phyloP scores from a whole-genome alignment of 495 filamentous ascomycete genomes.

The Baudoinia panamericana region DNA sequence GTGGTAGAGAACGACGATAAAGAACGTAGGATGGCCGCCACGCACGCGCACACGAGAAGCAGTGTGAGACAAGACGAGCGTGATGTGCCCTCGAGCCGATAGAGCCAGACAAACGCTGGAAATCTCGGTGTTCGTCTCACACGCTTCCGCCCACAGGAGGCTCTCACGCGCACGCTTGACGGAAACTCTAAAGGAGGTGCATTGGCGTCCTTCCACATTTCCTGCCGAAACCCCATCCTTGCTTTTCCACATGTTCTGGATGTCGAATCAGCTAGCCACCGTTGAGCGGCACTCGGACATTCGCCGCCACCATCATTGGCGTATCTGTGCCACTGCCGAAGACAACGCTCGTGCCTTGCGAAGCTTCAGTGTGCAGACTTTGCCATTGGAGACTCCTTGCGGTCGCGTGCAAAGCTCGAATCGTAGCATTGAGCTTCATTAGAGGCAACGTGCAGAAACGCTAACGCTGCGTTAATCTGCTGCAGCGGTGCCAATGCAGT shows the following conservation, averaged over 20 bases:
- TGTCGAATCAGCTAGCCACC: conserved; percentile 1
- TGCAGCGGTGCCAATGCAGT: too few species aligned
- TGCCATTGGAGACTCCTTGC: too few species aligned
- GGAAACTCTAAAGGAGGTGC: background rate
- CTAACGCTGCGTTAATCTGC: too few species aligned
- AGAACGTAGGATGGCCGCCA: background rate
- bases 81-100: background rate
- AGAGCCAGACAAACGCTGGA: conserved; percentile 1
- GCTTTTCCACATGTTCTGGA: conserved; percentile 3
- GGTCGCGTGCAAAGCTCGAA: too few species aligned
- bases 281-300: background rate
- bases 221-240: background rate
- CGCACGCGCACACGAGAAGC: background rate
- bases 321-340: background rate
- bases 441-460: too few species aligned
- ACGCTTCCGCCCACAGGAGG: background rate
- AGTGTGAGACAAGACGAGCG: background rate
- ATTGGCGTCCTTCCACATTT: too few species aligned
- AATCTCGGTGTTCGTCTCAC: background rate
- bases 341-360: too few species aligned
- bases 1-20: background rate
- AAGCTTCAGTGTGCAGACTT: too few species aligned
- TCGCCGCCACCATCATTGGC: background rate
- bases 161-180: conserved; percentile 1
- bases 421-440: too few species aligned